Conservation (phyloP, 2,329 filamentous ascomycete species). For the Aureobasidium sp. region DNA sequence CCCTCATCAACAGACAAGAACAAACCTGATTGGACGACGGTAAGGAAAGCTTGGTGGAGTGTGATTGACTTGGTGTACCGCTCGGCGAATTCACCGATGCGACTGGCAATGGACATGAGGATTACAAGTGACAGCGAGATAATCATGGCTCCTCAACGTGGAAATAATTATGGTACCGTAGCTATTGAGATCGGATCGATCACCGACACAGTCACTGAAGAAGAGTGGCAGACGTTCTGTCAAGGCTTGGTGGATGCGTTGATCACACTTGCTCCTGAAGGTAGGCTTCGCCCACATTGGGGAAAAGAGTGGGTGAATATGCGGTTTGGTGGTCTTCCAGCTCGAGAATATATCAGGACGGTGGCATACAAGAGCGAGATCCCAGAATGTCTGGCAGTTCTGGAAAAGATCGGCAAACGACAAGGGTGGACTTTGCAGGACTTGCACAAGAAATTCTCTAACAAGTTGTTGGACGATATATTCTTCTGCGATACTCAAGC, state of each 20-base stretch:
- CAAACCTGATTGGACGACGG: constrained; percentile 32
- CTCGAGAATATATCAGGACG: constrained; percentile 28
- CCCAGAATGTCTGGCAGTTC: constrained; percentile 26
- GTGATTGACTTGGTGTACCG: constrained; percentile 36
- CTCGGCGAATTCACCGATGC: constrained; percentile 15
- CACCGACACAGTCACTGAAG: constrained; percentile 25
- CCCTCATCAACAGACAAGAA: constrained; percentile 20
- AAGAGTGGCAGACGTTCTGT: constrained; percentile 32
- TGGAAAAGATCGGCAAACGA: constrained; percentile 29
- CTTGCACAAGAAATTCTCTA: constrained; percentile 33
- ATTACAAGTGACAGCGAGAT: constrained; percentile 29
- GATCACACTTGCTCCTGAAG: constrained; percentile 19
- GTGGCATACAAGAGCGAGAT: constrained; percentile 33
- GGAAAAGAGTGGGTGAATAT: constrained; percentile 30
- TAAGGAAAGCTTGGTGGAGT: constrained; percentile 43
- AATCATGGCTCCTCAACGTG: constrained; percentile 37
- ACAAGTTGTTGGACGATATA: constrained; percentile 31
- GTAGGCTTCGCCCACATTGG: constrained; percentile 33
- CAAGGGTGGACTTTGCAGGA: constrained; percentile 35
- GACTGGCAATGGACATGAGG: constrained; percentile 8
- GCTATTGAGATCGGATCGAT: constrained; percentile 34
- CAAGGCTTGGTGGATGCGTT: constrained; percentile 35
- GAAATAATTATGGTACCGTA: constrained; percentile 34
- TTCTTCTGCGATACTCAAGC: constrained; percentile 6
- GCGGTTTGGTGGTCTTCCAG: constrained; percentile 14